These are phyloP conservation scores for Deinandra increscens DNA, from an alignment of 129 eudicot species.

Conservation along the genomic window DNA sequence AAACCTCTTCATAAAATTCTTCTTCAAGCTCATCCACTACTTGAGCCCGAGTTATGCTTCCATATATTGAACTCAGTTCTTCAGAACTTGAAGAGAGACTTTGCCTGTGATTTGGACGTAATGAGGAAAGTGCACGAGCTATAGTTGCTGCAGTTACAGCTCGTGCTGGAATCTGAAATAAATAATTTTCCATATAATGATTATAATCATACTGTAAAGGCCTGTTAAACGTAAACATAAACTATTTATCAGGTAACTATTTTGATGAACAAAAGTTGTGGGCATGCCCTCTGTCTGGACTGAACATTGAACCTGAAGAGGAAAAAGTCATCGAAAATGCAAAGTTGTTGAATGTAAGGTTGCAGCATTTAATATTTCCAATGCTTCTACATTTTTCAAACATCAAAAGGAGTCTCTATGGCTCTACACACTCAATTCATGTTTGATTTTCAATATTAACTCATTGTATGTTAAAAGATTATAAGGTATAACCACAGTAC, in stretches of 20 bases:
- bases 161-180: constrained; percentile 79
- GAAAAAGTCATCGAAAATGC: background rate
- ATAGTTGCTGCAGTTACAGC: constrained; percentile 97
- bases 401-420: background rate
- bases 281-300: constrained; percentile 6
- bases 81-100: constrained; percentile 83
- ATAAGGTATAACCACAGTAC: background rate
- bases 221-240: background rate
- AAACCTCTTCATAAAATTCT: constrained; percentile 92
- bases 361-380: background rate
- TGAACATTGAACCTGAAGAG: background rate
- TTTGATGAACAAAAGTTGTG: background rate
- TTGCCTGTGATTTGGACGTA: constrained; percentile 83
- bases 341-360: constrained; percentile 11
- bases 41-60: constrained; percentile 60
- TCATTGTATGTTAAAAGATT: constrained; percentile 1
- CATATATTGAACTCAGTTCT: constrained; percentile 82
- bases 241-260: constrained; percentile 9
- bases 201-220: constrained; percentile 20
- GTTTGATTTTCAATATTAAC: constrained; percentile 9
- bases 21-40: constrained; percentile 77
- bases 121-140: constrained; percentile 90
- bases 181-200: constrained; percentile 16
- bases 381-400: constrained; percentile 1
- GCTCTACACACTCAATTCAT: constrained; percentile 15